Conservation (phyloP, 257 asterid genomes). For the Scutellaria baicalensis region DNA sequence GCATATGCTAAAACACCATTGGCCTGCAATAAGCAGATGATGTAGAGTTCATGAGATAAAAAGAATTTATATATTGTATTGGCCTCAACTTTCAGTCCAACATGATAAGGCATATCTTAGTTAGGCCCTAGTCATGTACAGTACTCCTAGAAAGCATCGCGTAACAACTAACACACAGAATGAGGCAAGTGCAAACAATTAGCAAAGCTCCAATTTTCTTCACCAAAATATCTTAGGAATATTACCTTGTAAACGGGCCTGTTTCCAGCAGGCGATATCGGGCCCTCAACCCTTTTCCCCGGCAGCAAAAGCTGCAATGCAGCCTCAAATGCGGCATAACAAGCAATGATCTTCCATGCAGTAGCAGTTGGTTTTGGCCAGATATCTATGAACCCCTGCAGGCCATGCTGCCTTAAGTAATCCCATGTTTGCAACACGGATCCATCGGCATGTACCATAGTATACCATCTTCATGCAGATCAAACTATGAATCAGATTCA, state of each 20-base stretch:
- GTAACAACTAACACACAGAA: neutral
- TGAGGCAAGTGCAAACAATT: neutral
- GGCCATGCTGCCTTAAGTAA: constrained; percentile 59
- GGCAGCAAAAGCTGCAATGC: constrained; percentile 87
- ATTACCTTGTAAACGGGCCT: constrained; percentile 83
- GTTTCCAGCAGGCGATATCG: constrained; percentile 84
- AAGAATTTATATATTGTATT: neutral
- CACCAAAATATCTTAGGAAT: neutral
- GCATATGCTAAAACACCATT: constrained; percentile 83
- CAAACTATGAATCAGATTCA: constrained; percentile 8
- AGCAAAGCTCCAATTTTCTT: neutral
- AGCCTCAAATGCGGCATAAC: constrained; percentile 81
- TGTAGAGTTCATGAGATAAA: constrained; percentile 3
- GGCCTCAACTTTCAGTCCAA: neutral
- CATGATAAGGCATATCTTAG: neutral
- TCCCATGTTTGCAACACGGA: constrained; percentile 63
- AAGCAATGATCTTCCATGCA: constrained; percentile 73
- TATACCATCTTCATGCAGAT: constrained; percentile 74
- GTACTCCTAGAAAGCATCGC: neutral
- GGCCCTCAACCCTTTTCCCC: constrained; percentile 83
- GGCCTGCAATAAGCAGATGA: constrained; percentile 48
- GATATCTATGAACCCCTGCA: constrained; percentile 56
- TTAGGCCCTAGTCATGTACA: neutral
- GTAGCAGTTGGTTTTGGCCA: constrained; percentile 81
- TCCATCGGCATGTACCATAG: constrained; percentile 96